Base-by-base conservation (phyloP, 495 filamentous ascomycete genomes). In the Barbatosphaeria neglecta region DNA sequence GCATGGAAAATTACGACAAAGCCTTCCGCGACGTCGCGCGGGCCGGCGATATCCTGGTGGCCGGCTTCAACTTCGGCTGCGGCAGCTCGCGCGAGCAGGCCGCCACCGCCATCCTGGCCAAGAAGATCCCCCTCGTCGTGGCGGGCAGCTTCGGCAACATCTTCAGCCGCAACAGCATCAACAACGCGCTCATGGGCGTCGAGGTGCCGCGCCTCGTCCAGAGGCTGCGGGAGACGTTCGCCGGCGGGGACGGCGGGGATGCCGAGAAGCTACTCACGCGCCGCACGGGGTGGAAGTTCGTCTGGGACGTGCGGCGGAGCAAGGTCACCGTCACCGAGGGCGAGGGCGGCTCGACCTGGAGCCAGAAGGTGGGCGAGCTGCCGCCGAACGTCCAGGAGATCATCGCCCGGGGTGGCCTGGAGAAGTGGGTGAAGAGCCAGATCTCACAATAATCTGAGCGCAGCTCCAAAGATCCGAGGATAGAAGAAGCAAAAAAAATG, bases 371-470 rank as follows among this genome's bases (percentile, higher is more conserved):
- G 2, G 85, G 86, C 7, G 86, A 90, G 68, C 57, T 95, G 47
- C 84, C 89, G 39, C 78, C 84, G 1, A 95, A 89, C 59, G 86
- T 96, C 47, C 90, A 96, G 60, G 86, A 86, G 60, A 90, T 94
- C 48, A 81, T 94, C 56, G 87, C 86, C n/a, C 60, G 69, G 48
- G 87, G 84, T 0, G 83, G 83, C 9, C 56, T 95, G 56, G 86
- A 88, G 69, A 77, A 79, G 45, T 95, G 90, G 90, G 86, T 93
- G 4, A 85, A 86, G 72, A 69, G 69, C 37, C 72, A 84, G 64
- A 83, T 62, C 25, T 22, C 27, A 19, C 18, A 19, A n/a, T 40
- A 40, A 33, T 33, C 28, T n/a, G n/a, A n/a, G n/a, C n/a, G n/a
- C n/a, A n/a, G n/a, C n/a, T n/a, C n/a, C n/a, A n/a, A n/a, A n/a